Evolutionary conservation across 176 grass and related monocot genomes (phyloP).

Genomic region (Eremochloa ophiuroides): DNA sequence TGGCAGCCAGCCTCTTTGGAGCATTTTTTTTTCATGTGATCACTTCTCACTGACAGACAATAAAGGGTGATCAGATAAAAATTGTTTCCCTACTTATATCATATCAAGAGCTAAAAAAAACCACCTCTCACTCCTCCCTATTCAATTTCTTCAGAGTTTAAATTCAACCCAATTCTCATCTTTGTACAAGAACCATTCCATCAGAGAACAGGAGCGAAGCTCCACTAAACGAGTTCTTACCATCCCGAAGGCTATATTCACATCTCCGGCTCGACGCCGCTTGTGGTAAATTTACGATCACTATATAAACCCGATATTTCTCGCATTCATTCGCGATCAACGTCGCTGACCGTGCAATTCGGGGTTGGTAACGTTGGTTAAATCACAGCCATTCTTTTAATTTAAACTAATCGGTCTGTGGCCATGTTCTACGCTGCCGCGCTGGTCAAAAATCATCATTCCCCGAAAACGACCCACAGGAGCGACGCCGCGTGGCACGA

Average conservation of each 20-base stretch:
- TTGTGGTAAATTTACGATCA: background rate
- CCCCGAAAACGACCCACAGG: background rate
- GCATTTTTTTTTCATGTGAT: background rate
- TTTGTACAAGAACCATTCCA: background rate
- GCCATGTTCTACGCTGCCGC: background rate
- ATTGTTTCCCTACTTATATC: background rate
- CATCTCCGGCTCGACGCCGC: background rate
- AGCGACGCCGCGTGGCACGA: conserved; percentile 23
- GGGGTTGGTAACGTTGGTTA: no score
- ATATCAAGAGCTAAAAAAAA: no score
- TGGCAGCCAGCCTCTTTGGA: background rate
- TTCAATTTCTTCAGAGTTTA: background rate
- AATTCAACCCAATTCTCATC: background rate
- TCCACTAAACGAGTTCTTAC: background rate
- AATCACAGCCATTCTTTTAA: no score
- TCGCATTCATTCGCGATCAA: background rate
- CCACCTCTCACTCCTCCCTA: no score
- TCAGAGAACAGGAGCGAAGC: no score
- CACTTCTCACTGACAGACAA: background rate
- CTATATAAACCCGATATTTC: background rate
- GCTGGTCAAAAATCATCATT: background rate
- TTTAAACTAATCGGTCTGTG: no score
- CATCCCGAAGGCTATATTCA: background rate
- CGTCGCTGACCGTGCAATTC: background rate
- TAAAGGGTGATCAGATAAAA: background rate